phyloP scores from a whole-genome alignment of 1,284 basidiomycete genomes.

The Fistulinella cinereoalba region DNA sequence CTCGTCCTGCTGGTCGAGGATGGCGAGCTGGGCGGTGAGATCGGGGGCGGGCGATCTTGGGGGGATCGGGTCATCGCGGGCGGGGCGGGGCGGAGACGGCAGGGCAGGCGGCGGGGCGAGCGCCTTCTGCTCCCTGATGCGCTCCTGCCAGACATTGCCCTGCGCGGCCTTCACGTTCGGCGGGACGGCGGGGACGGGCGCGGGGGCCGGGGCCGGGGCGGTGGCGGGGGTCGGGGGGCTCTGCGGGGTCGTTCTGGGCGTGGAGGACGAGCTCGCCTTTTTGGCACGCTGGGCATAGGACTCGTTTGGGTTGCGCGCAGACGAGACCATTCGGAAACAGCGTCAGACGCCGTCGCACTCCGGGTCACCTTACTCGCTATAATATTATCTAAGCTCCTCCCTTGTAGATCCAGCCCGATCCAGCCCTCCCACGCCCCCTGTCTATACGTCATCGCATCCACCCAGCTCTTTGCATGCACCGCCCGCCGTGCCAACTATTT shows the following conservation, averaged over 20 bases:
- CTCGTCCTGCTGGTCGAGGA: constrained; percentile 29
- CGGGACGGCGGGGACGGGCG: constrained; percentile 12
- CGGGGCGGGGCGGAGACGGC: constrained; percentile 11
- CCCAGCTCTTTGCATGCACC: neutral
- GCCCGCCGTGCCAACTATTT: no score
- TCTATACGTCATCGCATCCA: neutral
- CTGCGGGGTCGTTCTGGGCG: neutral
- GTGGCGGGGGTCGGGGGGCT: neutral
- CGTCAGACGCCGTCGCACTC: constrained; percentile 28
- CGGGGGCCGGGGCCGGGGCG: constrained; percentile 1
- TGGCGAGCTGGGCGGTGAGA: constrained; percentile 20
- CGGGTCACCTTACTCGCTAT: constrained; percentile 15
- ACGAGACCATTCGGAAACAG: constrained; percentile 38
- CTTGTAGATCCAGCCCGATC: constrained; percentile 18
- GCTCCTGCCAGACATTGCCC: constrained; percentile 29
- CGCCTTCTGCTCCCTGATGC: constrained; percentile 28
- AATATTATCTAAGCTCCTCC: constrained; percentile 19
- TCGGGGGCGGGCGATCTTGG: constrained; percentile 20
- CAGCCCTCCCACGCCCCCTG: constrained; percentile 34
- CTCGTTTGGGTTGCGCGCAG: constrained; percentile 38
- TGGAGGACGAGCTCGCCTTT: constrained; percentile 32
- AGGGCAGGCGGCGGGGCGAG: constrained; percentile 18
- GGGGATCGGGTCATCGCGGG: constrained; percentile 22
- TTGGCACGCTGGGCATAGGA: constrained; percentile 64
- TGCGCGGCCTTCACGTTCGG: constrained; percentile 17